Percentiles rank a stretch among this genome's conserved stretches.
These are phyloP conservation scores for Pittosporum tobira DNA, from an alignment of 129 eudicot genomes.

Conservation along the genomic window DNA sequence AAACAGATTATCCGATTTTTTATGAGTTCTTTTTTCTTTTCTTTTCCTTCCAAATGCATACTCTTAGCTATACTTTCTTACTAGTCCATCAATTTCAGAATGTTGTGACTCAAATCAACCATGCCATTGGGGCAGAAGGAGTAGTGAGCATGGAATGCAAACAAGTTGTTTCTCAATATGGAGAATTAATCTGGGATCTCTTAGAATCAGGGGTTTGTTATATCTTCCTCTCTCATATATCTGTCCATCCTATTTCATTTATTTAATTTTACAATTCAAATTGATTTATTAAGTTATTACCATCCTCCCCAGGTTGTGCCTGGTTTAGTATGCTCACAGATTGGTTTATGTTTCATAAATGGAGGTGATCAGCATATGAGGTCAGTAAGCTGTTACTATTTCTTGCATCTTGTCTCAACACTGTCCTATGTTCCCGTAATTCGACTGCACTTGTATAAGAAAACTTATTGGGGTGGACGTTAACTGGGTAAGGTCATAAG, in stretches of 20 bases:
- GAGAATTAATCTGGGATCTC: constrained; percentile 49
- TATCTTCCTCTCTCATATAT: background rate
- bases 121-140: constrained; percentile 62
- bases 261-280: background rate
- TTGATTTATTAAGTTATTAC: background rate
- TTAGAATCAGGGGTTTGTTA: constrained; percentile 35
- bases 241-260: background rate
- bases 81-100: constrained; percentile 3
- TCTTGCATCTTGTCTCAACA: background rate
- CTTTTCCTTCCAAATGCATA: background rate
- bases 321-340: constrained; percentile 48
- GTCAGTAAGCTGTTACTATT: constrained; percentile 16
- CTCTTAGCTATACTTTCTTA: background rate
- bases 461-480: background rate
- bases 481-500: background rate
- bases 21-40: background rate
- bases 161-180: constrained; percentile 39
- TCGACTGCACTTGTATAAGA: background rate
- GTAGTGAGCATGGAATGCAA: constrained; percentile 49
- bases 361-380: constrained; percentile 42
- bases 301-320: constrained; percentile 49
- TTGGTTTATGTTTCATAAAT: constrained; percentile 57
- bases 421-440: background rate
- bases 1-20: background rate
- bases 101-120: constrained; percentile 40